Evolutionary conservation across 2,329 filamentous ascomycete genomes (phyloP), one percentile per base, ranked within the genome.

Genomic region (Penicillium oxalicum): DNA sequence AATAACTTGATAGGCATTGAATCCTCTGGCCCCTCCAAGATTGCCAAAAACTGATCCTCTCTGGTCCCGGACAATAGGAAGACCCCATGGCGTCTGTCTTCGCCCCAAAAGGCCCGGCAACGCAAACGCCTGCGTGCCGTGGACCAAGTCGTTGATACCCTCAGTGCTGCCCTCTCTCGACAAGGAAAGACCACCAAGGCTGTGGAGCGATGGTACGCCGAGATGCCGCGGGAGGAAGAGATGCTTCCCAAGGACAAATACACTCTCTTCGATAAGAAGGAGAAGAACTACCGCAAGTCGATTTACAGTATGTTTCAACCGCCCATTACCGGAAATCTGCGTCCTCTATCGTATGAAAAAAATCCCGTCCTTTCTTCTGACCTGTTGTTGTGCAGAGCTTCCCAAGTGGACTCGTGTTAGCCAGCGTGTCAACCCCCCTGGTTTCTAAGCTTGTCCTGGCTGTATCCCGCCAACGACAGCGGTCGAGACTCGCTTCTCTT

Each of bases 181-280:
- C 77, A 86, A 49, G 77, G 83, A 63, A 80, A 83, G 51, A 80
- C 83, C 40, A 76, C 80, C 47, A 89, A 89, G 73, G 79, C 88
- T 46, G 77, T 98, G 50, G 86, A 95, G 70, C 76, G 84, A 65
- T 98, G 93, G 93, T 95, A 93, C 77, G 78, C 79, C 34, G 89
- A 95, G 72, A 98, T 98, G 93, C 93, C 93, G 24, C 87, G 83
- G 26, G 93, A 98, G 78, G 80, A 83, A 64, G 90, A 97, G 77
- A 98, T 98, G 93, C 69, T 95, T 69, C 86, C 93, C 40, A 86
- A 82, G 72, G 93, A 98, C 75, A 98, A 98, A 75, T 98, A 98
- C 75, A 95, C 89, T 27, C 86, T 98, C 64, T 98, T 97, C 72
- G 91, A 95, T 72, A 84, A 91, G 61, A 96, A 97, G 73, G 90